Percentiles rank a stretch among this genome's conserved stretches.
Evolutionary conservation across 306 rosid genomes (phyloP).

Genomic region (Gillenia trifoliata): DNA sequence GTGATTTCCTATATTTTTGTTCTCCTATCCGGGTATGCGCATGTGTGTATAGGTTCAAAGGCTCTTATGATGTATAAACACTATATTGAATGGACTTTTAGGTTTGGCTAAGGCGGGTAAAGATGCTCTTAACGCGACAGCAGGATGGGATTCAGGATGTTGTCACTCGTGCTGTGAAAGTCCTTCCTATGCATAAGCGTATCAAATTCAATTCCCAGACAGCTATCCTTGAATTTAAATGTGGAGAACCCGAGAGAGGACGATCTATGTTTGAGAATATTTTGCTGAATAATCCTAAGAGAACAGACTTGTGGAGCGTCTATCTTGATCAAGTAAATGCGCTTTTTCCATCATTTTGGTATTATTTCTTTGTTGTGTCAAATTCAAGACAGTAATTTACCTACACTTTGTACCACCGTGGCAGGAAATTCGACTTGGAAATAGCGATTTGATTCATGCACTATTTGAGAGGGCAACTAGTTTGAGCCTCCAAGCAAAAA

Average conservation of each 20-base stretch:
- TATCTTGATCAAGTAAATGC: conserved; percentile 87
- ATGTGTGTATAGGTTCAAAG: not conserved
- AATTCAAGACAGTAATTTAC: conserved; percentile 2
- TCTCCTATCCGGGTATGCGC: not conserved
- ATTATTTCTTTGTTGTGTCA: not conserved
- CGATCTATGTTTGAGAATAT: conserved; percentile 86
- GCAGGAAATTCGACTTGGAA: conserved; percentile 83
- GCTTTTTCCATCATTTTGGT: not conserved
- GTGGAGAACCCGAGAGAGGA: conserved; percentile 79
- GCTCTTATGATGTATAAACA: not conserved
- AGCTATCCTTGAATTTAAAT: conserved; percentile 82
- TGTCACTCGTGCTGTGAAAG: conserved; percentile 47
- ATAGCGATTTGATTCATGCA: conserved; percentile 63
- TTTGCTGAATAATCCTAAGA: conserved; percentile 73
- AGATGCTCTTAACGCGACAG: conserved; percentile 49
- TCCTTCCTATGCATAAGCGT: conserved; percentile 75
- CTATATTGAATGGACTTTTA: conserved; percentile 25
- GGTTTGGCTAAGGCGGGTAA: conserved; percentile 85
- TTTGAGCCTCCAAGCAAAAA: conserved; percentile 81
- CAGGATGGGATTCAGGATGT: conserved; percentile 55
- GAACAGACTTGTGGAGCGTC: conserved; percentile 85
- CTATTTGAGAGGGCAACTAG: conserved; percentile 87
- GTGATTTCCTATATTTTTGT: not conserved
- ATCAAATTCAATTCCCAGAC: conserved; percentile 78
- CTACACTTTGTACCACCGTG: conserved; percentile 11